Evolutionary conservation across 2,329 filamentous ascomycete species (phyloP), one percentile per base, ranked within the genome.

Genomic region (Aspergillus fumigatiaffinis): DNA sequence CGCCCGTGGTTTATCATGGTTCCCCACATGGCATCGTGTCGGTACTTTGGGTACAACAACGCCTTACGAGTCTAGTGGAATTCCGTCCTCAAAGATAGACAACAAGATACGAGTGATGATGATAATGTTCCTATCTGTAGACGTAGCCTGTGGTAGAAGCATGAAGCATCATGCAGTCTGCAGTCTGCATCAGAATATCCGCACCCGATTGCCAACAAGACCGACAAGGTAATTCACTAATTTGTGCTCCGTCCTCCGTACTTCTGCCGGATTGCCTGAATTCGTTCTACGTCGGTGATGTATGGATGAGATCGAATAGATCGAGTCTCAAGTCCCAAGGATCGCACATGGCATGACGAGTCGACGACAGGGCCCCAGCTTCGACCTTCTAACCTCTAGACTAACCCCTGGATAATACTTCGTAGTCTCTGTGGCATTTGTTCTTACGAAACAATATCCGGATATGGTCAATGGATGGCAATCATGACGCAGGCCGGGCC

Each of bases 1-100:
- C 61, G 55, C 55, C 60, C 62, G 57, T 58, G 54, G 59, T 53
- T 55, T 61, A 61, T 63, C 57, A 54, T 53, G 56, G 52, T 61
- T 59, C 62, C 57, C 63, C 63, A 66, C 64, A 55, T 42, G 23
- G 32, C 32, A 38, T 17, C 32, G 32, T 38, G 14, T 38, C 14
- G 32, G 6, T n/a, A 17, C 32, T 17, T 38, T 17, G 32, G 4
- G 7, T 17, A 17, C 32, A n/a, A 17, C 32, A n/a, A 17, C 28
- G 28, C 28, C 10, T 17, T 32, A 23, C 42, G 20, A 42, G 23
- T 26, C 17, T n/a, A 26, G 20, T 41, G 23, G 25, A 29, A 29
- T 25, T 5, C 28, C 28, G 17, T 35, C 35, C 29, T 49, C 10
- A 32, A 21, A 21, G 41, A 44, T 44, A 44, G 41, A 38, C 5